Conservation (phyloP, 306 rosid species). For the Malus sieversii region DNA sequence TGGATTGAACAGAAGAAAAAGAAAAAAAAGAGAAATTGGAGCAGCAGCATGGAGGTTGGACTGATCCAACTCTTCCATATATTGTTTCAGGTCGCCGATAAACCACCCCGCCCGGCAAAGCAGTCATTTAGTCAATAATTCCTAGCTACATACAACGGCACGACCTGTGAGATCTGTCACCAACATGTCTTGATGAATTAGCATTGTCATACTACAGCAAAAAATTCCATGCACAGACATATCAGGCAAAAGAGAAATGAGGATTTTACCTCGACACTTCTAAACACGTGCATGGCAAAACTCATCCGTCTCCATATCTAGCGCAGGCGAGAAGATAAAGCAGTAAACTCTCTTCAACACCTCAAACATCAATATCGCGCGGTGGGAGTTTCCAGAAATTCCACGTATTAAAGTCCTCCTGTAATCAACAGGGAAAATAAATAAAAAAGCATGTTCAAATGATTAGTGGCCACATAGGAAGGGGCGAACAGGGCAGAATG, state of each 20-base stretch:
- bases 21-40: background rate
- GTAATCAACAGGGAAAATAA: constrained; percentile 8
- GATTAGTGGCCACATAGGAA: background rate
- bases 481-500: background rate
- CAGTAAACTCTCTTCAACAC: constrained; percentile 3
- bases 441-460: background rate
- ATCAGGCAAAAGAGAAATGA: background rate
- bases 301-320: background rate
- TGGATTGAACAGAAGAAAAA: background rate
- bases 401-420: constrained; percentile 97
- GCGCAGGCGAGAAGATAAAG: background rate
- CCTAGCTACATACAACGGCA: background rate
- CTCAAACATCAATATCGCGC: constrained; percentile 35
- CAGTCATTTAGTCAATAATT: background rate
- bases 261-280: constrained; percentile 31
- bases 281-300: constrained; percentile 16
- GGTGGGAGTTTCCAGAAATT: constrained; percentile 87
- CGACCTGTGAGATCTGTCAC: constrained; percentile 22
- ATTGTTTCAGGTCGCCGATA: constrained; percentile 18
- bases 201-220: background rate
- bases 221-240: background rate
- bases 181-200: background rate
- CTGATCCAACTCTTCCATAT: constrained; percentile 18
- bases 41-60: background rate
- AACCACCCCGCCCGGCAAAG: constrained; percentile 9